Conservation (phyloP, 768 basidiomycete genomes). For the Naganishia friedmannii region DNA sequence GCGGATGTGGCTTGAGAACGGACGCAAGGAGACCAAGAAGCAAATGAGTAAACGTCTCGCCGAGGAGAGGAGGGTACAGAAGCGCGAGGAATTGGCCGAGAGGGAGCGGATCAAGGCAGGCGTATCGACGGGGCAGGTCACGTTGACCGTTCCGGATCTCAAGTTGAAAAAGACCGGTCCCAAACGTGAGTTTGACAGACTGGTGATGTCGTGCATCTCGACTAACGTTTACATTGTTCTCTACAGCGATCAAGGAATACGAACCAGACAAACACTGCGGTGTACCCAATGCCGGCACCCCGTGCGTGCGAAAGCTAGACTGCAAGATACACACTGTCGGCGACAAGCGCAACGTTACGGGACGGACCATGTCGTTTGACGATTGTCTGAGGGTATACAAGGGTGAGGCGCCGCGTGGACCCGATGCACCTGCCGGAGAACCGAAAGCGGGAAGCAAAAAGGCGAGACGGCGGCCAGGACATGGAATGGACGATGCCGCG, state of each 20-base stretch:
- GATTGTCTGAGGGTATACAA: conserved; percentile 24
- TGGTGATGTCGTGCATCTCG: background rate
- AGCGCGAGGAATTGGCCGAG: conserved; percentile 56
- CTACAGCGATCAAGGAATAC: conserved; percentile 26
- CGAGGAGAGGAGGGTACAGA: conserved; percentile 32
- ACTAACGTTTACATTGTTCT: background rate
- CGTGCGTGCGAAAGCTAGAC: conserved; percentile 31
- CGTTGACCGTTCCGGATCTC: conserved; percentile 4
- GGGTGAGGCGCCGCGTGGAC: conserved; percentile 15
- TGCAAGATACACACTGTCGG: conserved; percentile 32
- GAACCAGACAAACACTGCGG: conserved; percentile 31
- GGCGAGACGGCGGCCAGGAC: background rate
- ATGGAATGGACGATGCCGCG: background rate
- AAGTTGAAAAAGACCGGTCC: conserved; percentile 12
- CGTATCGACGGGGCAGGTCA: conserved; percentile 16
- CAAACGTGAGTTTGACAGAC: conserved; percentile 10
- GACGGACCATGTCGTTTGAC: conserved; percentile 30
- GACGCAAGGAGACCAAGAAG: conserved; percentile 24
- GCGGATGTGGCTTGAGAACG: conserved; percentile 22
- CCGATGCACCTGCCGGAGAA: background rate
- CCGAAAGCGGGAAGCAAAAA: background rate
- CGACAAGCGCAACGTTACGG: conserved; percentile 27
- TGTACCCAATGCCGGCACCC: conserved; percentile 15
- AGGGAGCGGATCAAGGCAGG: conserved; percentile 19
- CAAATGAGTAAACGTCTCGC: conserved; percentile 21